phyloP scores from a whole-genome alignment of 768 basidiomycete genomes.

The Lactarius akahatsu region DNA sequence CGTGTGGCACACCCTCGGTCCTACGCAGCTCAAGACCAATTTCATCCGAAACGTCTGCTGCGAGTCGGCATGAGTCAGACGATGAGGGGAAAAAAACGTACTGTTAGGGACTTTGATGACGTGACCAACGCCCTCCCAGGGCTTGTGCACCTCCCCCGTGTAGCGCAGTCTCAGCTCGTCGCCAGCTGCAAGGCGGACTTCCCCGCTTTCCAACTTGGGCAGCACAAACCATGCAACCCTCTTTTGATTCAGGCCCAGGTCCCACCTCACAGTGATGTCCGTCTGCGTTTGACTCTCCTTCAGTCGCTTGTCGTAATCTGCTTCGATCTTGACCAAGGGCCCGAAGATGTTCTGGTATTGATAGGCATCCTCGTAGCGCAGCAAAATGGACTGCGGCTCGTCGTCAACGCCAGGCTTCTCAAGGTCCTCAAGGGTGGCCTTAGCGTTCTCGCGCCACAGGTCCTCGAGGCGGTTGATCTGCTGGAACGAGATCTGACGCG shows the following conservation, averaged over 20 bases:
- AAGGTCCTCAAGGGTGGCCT: conserved; percentile 92
- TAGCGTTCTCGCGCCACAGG: conserved; percentile 94
- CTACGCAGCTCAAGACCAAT: conserved; percentile 90
- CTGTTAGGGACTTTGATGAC: conserved; percentile 99
- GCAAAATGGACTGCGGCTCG: conserved; percentile 88
- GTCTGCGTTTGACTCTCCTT: conserved; percentile 99
- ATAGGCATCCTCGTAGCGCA: conserved; percentile 97
- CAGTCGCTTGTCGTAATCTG: conserved; percentile 96
- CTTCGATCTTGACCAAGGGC: conserved; percentile 98
- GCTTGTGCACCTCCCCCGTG: conserved; percentile 82
- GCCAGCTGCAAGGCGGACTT: conserved; percentile 94
- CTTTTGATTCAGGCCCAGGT: conserved; percentile 97
- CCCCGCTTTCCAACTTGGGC: conserved; percentile 97
- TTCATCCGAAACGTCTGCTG: conserved; percentile 94
- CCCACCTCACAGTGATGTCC: conserved; percentile 95
- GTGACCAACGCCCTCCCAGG: conserved; percentile 97
- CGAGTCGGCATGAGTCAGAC: conserved; percentile 21
- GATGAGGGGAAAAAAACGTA: conserved; percentile 41
- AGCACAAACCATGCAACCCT: conserved; percentile 97
- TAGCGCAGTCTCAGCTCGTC: conserved; percentile 93
- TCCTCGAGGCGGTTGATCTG: conserved; percentile 98
- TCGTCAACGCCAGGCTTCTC: conserved; percentile 98
- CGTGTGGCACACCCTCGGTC: conserved; percentile 90
- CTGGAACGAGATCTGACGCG: conserved; percentile 93
- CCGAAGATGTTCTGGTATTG: conserved; percentile 99